phyloP scores from a whole-genome alignment of 176 grass and related monocot genomes.

The Urochloa ruziziensis region DNA sequence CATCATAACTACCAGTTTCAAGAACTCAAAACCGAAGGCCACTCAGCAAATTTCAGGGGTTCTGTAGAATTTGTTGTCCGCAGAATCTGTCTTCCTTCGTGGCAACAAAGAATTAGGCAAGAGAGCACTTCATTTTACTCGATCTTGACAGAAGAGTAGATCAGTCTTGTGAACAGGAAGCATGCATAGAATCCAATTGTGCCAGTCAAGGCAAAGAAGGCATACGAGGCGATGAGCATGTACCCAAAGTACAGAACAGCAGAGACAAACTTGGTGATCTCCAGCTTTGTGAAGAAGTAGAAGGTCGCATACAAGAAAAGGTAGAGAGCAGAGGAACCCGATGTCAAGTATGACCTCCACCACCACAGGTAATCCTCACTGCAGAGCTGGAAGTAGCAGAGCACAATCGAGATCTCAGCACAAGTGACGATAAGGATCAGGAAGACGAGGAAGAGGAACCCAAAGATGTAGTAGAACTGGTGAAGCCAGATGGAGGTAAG shows the following conservation, averaged over 20 bases:
- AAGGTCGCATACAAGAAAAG: slow-evolving; percentile 84
- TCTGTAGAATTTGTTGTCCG: slow-evolving; percentile 4
- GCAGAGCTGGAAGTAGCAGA: slow-evolving; percentile 96
- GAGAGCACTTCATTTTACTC: slow-evolving; percentile 43
- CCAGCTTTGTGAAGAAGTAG: slow-evolving; percentile 94
- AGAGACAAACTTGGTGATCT: slow-evolving; percentile 84
- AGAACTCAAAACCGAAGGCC: slow-evolving; percentile 26
- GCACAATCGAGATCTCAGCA: slow-evolving; percentile 87
- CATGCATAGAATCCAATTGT: slow-evolving; percentile 87
- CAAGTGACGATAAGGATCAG: slow-evolving; percentile 82
- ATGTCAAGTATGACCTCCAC: slow-evolving; percentile 89
- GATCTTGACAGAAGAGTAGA: slow-evolving; percentile 90
- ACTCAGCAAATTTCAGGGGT: background rate
- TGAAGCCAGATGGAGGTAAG: slow-evolving; percentile 90
- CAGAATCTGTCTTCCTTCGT: background rate
- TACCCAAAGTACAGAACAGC: slow-evolving; percentile 81
- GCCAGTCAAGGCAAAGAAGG: slow-evolving; percentile 83
- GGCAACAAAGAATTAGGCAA: slow-evolving; percentile 17
- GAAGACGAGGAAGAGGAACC: slow-evolving; percentile 92
- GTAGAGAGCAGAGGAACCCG: slow-evolving; percentile 88
- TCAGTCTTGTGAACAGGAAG: slow-evolving; percentile 82
- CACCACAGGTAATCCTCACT: slow-evolving; percentile 96
- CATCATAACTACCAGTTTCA: slow-evolving; percentile 43
- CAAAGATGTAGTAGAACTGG: slow-evolving; percentile 96
- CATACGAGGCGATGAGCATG: slow-evolving; percentile 84